Evolutionary conservation across 2,329 filamentous ascomycete species (phyloP).

Genomic region (Aspergillus sp.): DNA sequence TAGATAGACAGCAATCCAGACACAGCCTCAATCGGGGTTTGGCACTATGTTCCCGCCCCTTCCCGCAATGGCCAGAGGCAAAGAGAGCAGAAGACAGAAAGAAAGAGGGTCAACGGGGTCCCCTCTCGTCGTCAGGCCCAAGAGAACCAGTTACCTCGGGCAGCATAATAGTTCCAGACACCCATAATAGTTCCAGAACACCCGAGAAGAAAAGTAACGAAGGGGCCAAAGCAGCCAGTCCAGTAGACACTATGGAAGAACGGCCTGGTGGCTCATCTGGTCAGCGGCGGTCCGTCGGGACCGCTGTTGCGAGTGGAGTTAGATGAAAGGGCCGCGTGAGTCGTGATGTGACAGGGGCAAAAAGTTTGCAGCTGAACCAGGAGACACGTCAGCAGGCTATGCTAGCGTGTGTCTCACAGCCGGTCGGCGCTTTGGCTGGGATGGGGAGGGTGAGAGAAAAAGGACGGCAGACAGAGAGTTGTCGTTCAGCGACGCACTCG

Average conservation of each 20-base stretch:
- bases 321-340: too few relatives aligned
- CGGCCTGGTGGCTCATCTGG: neutral
- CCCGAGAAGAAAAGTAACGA: neutral
- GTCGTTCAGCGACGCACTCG: neutral
- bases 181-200: too few relatives aligned
- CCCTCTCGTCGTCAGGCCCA: neutral
- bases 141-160: neutral
- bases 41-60: neutral
- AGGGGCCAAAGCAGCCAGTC: neutral
- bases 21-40: neutral
- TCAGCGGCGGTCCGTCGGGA: neutral
- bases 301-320: neutral
- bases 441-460: neutral
- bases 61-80: neutral
- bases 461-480: neutral
- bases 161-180: neutral
- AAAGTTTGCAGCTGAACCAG: neutral
- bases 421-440: neutral
- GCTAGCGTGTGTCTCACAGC: too few relatives aligned
- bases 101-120: neutral
- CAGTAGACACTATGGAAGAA: neutral
- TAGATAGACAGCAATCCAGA: neutral
- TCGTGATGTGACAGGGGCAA: too few relatives aligned
- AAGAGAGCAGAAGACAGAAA: neutral
- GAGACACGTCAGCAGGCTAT: too few relatives aligned